Base-by-base conservation (phyloP, 331 rosid species). In the Quercus lobata region DNA sequence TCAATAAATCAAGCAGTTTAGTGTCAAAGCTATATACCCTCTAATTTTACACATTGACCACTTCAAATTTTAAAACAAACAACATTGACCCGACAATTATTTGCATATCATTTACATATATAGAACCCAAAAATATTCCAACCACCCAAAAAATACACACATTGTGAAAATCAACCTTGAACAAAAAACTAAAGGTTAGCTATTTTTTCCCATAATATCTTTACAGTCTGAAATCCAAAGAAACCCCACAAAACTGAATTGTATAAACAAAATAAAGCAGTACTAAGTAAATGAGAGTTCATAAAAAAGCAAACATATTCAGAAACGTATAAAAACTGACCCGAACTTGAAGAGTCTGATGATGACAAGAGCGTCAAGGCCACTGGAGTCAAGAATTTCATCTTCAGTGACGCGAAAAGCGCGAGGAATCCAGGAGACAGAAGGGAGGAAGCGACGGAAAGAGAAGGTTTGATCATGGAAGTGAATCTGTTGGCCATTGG, bases 301-400 rank as follows among this genome's bases (percentile, higher is more conserved):
- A 25, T 32, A 2, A 6, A 1, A 27, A 27, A 57, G 1, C 8
- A 60, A 10, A 41, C 1, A 41, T 41, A 41, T 41, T 41, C 46
- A 41, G 46, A 41, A 41, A 41, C 46, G 0, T 41, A 7, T 41
- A 41, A 71, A 49, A 6, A 81, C 78, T 10, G 11, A 92, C 98
- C 98, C 91, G 74, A 92, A 83, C 76, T 94, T 94, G 86, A 92
- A 89, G 87, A 94, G 94, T 66, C 93, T 83, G 69, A 94, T 83
- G 83, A 91, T 63, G 68, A 89, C 86, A 12, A 94, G 91, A 60
- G 97, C 93, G 37, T 90, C 98, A 22, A 94, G 96, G 80, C 96
- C 98, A 56, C 83, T 76, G 37, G 83, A 55, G 16, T 83, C 60
- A 19, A 95, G 72, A 52, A 95, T 88, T 46, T 95, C 82, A 21